Base-by-base conservation (phyloP, 805 yeast genomes). In the Lipomyces yamadae region DNA sequence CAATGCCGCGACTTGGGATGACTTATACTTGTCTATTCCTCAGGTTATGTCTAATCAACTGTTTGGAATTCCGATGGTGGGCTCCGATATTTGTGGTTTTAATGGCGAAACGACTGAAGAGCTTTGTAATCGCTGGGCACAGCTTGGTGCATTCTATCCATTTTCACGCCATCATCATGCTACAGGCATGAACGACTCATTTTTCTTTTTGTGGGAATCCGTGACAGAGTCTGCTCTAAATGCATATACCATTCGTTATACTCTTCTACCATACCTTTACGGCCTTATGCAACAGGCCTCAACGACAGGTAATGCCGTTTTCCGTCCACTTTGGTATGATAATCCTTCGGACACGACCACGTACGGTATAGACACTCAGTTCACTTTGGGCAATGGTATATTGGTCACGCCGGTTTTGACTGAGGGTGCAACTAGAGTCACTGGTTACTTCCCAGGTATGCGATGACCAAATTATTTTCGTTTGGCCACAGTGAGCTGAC, bases 281-380 rank as follows among this genome's bases (percentile, higher is more conserved):
- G 88, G 91, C 1, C 81, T 82, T 29, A 89, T 91, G 76, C 80
- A 84, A 69, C 82, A 84, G 63, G 77, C 89, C 3, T 83, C 86
- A 56, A 63, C 73, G 0, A 73, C 69, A 4, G 95, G 94, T 0
- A 62, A 79, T 0, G 91, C 94, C 2, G 83, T 91, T 2, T 73
- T 89, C 77, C 84, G 80, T 58, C 94, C 96, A 6, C 72, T 90
- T 77, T 50, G 33, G 33, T 50, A 32, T 30, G 33, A 50, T 18
- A 50, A 78, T 57, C 87, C 88, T 1, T 78, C 79, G 0, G 68
- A 58, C 5, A n/a, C 37, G 8, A 18, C 18, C 8, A 29, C 64
- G 2, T 88, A 83, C 73, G 79, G 76, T 1, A 80, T 89, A 55
- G 94, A 89, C 66, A 90, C 90, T 76, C 86, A 89, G 75, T 90